These are phyloP conservation scores for Penicillium olsonii DNA, from an alignment of 2,329 filamentous ascomycete species.

Conservation along the genomic window DNA sequence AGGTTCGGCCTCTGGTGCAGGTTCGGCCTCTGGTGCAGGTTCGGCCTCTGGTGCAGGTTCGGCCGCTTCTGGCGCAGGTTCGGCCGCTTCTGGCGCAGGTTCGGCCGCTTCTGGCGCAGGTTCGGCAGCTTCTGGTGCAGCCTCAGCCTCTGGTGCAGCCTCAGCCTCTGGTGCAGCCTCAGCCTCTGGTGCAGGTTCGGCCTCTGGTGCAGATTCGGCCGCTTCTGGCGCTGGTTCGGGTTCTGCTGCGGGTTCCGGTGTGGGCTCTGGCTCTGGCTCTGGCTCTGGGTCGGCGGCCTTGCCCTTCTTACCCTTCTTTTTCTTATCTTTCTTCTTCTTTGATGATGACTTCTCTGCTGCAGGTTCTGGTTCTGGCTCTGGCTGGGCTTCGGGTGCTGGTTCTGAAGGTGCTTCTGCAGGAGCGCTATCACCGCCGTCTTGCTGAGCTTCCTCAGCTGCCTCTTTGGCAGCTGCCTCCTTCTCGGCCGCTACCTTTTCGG, in stretches of 20 bases:
- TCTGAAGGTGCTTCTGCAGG: constrained; percentile 9
- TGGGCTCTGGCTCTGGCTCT: constrained; percentile 17
- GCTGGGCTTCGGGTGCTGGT: constrained; percentile 1
- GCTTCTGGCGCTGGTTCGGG: neutral
- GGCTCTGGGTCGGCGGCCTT: constrained; percentile 14
- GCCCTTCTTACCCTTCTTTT: constrained; percentile 14
- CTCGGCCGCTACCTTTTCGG: constrained; percentile 35
- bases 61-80: neutral
- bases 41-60: neutral
- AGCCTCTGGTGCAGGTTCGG: constrained; percentile 3
- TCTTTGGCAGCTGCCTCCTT: constrained; percentile 35
- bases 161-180: constrained; percentile 11
- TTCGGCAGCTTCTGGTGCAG: constrained; percentile 18
- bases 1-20: constrained; percentile 10
- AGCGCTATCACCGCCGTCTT: neutral
- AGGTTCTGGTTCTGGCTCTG: constrained; percentile 11
- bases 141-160: constrained; percentile 12
- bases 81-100: constrained; percentile 18
- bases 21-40: neutral
- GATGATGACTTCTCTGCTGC: constrained; percentile 6
- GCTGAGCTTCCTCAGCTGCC: constrained; percentile 28
- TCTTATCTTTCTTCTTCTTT: constrained; percentile 20
- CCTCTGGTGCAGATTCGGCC: neutral
- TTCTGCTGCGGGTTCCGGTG: constrained; percentile 7
- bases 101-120: neutral